phyloP scores from a whole-genome alignment of 148 eudicot genomes.

The Amaranthus hypochondriacus region DNA sequence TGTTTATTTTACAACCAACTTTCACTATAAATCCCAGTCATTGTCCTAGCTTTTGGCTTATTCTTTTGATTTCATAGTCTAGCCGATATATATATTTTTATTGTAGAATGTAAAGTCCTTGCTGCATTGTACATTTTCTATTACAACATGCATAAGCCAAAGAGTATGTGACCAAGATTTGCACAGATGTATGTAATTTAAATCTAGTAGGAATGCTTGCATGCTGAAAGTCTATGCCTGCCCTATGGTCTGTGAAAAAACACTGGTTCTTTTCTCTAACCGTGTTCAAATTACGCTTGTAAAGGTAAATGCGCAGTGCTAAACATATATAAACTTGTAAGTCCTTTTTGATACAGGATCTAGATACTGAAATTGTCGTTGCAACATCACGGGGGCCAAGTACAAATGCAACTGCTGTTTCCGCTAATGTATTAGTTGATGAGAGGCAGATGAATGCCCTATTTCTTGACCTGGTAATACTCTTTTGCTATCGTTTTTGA shows the following conservation, averaged over 20 bases:
- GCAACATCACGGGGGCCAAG: conserved; percentile 74
- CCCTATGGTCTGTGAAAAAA: not conserved
- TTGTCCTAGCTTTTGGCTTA: not conserved
- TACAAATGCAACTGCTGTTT: conserved; percentile 64
- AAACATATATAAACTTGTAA: not conserved
- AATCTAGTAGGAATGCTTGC: not conserved
- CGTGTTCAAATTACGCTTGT: not conserved
- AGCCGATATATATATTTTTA: too few relatives aligned
- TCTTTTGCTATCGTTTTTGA: not conserved
- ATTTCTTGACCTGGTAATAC: conserved; percentile 79
- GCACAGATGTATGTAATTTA: not conserved
- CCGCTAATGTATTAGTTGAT: conserved; percentile 80
- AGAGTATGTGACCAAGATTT: too few relatives aligned
- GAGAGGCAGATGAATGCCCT: conserved; percentile 97
- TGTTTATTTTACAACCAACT: not conserved
- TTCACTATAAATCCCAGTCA: not conserved
- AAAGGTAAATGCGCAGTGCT: not conserved
- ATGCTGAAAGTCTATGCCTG: not conserved
- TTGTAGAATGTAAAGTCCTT: too few relatives aligned
- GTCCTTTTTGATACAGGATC: conserved; percentile 43
- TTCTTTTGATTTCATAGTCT: not conserved
- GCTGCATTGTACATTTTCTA: too few relatives aligned
- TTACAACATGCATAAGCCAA: too few relatives aligned
- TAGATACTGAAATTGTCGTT: conserved; percentile 87
- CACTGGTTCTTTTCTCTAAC: not conserved